phyloP scores from a whole-genome alignment of 2,329 filamentous ascomycete genomes.

The Cucurbitaria berberidis region DNA sequence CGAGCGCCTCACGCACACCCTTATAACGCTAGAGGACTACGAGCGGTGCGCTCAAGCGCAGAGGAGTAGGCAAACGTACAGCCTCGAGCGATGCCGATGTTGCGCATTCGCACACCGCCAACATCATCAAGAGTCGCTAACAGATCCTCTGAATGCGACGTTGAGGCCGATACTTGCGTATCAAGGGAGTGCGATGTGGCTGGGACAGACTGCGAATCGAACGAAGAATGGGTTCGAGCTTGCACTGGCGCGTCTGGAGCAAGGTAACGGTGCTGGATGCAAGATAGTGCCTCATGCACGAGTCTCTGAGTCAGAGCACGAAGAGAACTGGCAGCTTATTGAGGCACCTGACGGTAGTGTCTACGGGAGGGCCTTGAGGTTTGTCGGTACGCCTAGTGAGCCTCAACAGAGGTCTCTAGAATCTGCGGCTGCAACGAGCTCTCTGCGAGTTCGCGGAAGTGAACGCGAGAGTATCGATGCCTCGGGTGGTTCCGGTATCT shows the following conservation, averaged over 20 bases:
- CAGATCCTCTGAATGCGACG: not conserved
- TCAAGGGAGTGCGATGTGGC: conserved; percentile 2
- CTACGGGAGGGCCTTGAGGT: not conserved
- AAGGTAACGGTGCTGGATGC: not conserved
- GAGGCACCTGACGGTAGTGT: not conserved
- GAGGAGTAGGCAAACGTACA: conserved; percentile 4
- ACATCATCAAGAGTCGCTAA: not conserved
- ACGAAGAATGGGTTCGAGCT: conserved; percentile 1
- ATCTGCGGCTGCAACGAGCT: not conserved
- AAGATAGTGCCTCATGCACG: not conserved
- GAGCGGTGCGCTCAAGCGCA: not conserved
- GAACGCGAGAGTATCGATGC: not conserved
- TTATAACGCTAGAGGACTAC: conserved; percentile 1
- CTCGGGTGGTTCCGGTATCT: not conserved
- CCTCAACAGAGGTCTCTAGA: not conserved
- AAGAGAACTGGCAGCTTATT: not conserved
- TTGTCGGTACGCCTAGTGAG: not conserved
- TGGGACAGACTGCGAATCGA: not conserved
- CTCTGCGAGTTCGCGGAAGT: not conserved
- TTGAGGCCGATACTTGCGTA: not conserved
- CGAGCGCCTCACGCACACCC: conserved; percentile 13
- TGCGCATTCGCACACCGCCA: conserved; percentile 7
- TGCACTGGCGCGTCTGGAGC: conserved; percentile 1
- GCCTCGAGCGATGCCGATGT: conserved; percentile 8
- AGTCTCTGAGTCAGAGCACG: not conserved